phyloP scores from a whole-genome alignment of 495 filamentous ascomycete species.

The Schizothecium vesticola region DNA sequence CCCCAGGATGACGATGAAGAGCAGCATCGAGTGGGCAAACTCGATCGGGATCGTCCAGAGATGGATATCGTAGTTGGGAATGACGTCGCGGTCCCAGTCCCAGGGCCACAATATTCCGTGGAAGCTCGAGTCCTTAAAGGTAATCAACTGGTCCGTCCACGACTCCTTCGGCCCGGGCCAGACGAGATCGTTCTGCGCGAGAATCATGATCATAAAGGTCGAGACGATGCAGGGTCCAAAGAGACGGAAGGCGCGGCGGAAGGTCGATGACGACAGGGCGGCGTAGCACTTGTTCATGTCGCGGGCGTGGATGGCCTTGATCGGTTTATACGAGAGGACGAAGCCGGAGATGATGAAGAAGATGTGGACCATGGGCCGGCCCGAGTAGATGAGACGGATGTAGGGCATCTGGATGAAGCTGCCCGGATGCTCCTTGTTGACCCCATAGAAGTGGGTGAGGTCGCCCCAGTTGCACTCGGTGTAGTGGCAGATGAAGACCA shows the following conservation, averaged over 20 bases:
- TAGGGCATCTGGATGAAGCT: slow-evolving; percentile 57
- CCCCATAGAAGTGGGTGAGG: slow-evolving; percentile 35
- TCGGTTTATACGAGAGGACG: slow-evolving; percentile 59
- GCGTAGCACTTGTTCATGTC: slow-evolving; percentile 32
- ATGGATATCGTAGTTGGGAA: slow-evolving; percentile 53
- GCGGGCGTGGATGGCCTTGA: slow-evolving; percentile 53
- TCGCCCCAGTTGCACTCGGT: slow-evolving; percentile 38
- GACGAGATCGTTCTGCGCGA: slow-evolving; percentile 49
- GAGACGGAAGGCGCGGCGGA: slow-evolving; percentile 58
- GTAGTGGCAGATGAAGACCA: slow-evolving; percentile 49
- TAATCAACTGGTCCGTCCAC: slow-evolving; percentile 42
- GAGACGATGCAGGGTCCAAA: slow-evolving; percentile 57
- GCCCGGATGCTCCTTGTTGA: slow-evolving; percentile 35
- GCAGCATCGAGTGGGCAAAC: slow-evolving; percentile 56
- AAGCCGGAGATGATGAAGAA: slow-evolving; percentile 73
- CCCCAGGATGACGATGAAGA: slow-evolving; percentile 54
- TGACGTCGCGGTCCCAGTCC: slow-evolving; percentile 49
- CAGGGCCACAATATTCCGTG: slow-evolving; percentile 49
- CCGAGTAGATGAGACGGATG: slow-evolving; percentile 57
- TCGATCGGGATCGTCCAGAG: slow-evolving; percentile 67
- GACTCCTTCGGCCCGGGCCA: slow-evolving; percentile 24
- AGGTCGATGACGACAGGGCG: slow-evolving; percentile 54
- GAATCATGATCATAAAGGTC: slow-evolving; percentile 49
- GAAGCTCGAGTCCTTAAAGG: slow-evolving; percentile 43
- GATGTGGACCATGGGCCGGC: slow-evolving; percentile 65